Conservation (phyloP, 164 flowering plant genomes). For the Paratinospora sagittata region DNA sequence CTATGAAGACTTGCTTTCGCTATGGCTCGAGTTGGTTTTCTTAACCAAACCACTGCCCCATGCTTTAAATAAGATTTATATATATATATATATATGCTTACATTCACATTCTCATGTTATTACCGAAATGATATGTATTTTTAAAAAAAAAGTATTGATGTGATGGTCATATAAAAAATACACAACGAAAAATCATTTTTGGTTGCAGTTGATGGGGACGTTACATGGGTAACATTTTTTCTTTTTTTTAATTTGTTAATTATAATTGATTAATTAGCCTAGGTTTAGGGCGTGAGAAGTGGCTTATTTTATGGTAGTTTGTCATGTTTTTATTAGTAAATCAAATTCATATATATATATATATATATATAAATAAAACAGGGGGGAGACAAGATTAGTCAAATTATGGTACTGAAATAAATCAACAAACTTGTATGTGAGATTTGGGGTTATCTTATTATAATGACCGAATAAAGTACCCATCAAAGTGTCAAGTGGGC, state of each 20-base stretch:
- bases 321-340: not conserved
- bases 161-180: too few relatives aligned
- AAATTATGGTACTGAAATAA: too few relatives aligned
- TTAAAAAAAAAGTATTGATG: too few relatives aligned
- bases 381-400: not conserved
- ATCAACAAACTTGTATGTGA: not conserved
- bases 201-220: too few relatives aligned
- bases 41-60: too few relatives aligned
- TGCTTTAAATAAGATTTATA: too few relatives aligned
- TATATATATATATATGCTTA: too few relatives aligned
- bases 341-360: not conserved
- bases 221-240: not conserved
- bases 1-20: too few relatives aligned
- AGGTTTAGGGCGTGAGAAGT: conserved; percentile 7
- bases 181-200: too few relatives aligned
- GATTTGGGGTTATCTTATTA: not conserved
- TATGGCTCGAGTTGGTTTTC: too few relatives aligned
- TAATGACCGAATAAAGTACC: not conserved
- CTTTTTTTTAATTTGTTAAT: not conserved
- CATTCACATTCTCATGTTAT: too few relatives aligned
- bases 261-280: not conserved
- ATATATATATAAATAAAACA: not conserved
- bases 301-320: conserved; percentile 1
- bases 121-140: too few relatives aligned
- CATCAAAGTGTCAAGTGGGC: not conserved